Base-by-base conservation (phyloP, 164 flowering plant genomes). In the Tinospora cordifolia region DNA sequence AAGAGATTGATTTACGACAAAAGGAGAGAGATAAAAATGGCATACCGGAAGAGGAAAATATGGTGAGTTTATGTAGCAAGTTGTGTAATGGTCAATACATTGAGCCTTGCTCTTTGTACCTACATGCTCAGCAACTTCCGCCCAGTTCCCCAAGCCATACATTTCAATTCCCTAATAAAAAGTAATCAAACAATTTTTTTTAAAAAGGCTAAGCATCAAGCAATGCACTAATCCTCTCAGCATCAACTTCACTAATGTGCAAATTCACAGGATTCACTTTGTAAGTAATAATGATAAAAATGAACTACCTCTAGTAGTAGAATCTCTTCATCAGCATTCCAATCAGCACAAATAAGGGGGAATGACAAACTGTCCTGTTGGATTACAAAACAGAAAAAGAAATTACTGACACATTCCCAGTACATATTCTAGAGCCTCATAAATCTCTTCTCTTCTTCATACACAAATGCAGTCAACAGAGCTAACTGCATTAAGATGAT, bases 291-390 rank as follows among this genome's bases (percentile, higher is more conserved):
- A 21, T 34, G 26, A 64, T 13, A 14, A 69, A 34, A 51, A 44
- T 27, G 22, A 63, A 36, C 58, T 80, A 95, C 98, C 98, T 95
- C 99, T 39, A 95, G 82, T 73, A 95, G 96, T 67, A 95, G 66
- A 57, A 86, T 90, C 79, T 95, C 99, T 78, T 95, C 99, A 82
- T 95, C 99, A 57, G 98, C 97, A 88, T 92, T 89, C 99, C 99
- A 95, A 74, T 95, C 96, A n/a, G 91, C 83, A 79, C 88, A 85
- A 72, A 95, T 77, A 30, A 95, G 87, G 12, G 98, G 99, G 75
- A 90, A 90, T 58, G 96, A 87, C 75, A 95, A 74, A 77, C 87
- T 90, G 73, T 95, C 99, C 99, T 95, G 88, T 66, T 68, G 62
- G 6, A 68, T 30, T 44, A 69, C 62, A 59, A 41, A 14, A 26